Evolutionary conservation across 352 stramenopile genomes (phyloP), one percentile per base, ranked within the genome.

Genomic region (Thalassiosira ordinaria): DNA sequence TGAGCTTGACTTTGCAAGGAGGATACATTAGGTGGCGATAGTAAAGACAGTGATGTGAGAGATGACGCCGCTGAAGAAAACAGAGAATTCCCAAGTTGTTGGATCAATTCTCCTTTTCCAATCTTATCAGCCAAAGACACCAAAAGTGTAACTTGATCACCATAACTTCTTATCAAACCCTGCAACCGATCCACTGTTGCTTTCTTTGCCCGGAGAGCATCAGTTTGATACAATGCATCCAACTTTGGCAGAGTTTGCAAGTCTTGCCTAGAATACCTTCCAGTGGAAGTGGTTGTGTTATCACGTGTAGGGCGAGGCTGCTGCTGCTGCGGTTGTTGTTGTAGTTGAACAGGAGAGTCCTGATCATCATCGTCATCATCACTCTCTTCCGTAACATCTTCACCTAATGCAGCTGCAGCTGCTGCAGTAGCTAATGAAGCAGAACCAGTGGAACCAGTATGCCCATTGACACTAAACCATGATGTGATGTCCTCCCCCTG

Each of bases 221-320:
- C 29, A 6, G 77, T 72, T 62, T 84, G 72, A 85, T 85, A 91
- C 11, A 89, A 22, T 27, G 49, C 44, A 47, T 91, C 85, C 35
- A 91, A 69, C 68, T 88, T 91, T 27, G 51, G 59, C 37, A 88
- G n/a, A 11, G 85, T 91, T 72, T 84, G 70, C 24, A 91, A 67
- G 46, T 91, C 82, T 59, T 81, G 60, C 24, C 82, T 56, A 27
- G 82, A 78, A 35, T 80, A 77, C 51, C 61, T 71, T 13, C 49
- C 67, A 7, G 78, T 44, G 20, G 73, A 80, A 27, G 66, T 39
- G 35, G 39, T 52, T 39, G 26, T 35, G n/a, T 20, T 61, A 14
- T 51, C 37, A 37, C 33, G 57, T 64, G 55, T 14, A 41, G 53
- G 18, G 37, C 22, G 46, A 63, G 67, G 67, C 20, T 60, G 37